Conservation (phyloP, 2,329 filamentous ascomycete species). For the Exophiala mesophila region DNA sequence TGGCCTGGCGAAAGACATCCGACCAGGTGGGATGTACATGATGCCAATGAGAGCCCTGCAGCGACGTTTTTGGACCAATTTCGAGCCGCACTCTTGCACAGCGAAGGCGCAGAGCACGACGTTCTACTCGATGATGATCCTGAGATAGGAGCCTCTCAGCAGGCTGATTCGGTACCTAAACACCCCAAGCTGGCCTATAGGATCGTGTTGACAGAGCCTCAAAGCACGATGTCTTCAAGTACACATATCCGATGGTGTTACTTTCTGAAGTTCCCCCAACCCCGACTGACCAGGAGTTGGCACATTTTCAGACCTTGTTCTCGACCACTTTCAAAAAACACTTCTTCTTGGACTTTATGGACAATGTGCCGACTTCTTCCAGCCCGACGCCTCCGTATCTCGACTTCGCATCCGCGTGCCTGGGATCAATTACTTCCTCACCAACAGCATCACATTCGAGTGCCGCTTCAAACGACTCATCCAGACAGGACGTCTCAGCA, state of each 20-base stretch:
- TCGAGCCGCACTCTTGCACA: not conserved
- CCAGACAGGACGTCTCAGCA: not conserved
- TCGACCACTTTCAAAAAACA: slow-evolving; percentile 11
- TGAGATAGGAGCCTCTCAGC: slow-evolving; percentile 4
- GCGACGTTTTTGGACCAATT: not conserved
- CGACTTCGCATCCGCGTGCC: slow-evolving; percentile 10
- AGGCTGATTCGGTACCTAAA: too few relatives aligned
- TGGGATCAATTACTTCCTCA: slow-evolving; percentile 4
- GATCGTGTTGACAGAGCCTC: too few relatives aligned
- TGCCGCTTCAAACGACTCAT: not conserved
- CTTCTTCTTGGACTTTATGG: slow-evolving; percentile 8
- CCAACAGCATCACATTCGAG: not conserved
- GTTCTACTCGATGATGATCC: slow-evolving; percentile 5
- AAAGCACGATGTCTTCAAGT: slow-evolving; percentile 1
- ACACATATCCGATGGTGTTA: slow-evolving; percentile 15
- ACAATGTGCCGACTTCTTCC: slow-evolving; percentile 1
- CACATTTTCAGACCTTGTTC: slow-evolving; percentile 5
- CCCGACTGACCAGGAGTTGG: slow-evolving; percentile 4
- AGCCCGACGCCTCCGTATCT: slow-evolving; percentile 11
- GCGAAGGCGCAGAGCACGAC: slow-evolving; percentile 6
- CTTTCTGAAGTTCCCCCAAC: slow-evolving; percentile 8
- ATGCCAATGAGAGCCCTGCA: not conserved
- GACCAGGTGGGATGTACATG: not conserved
- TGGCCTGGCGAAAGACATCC: slow-evolving; percentile 1
- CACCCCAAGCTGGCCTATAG: too few relatives aligned